phyloP scores from a whole-genome alignment of 2,329 filamentous ascomycete species.

The Calycina herbarum region DNA sequence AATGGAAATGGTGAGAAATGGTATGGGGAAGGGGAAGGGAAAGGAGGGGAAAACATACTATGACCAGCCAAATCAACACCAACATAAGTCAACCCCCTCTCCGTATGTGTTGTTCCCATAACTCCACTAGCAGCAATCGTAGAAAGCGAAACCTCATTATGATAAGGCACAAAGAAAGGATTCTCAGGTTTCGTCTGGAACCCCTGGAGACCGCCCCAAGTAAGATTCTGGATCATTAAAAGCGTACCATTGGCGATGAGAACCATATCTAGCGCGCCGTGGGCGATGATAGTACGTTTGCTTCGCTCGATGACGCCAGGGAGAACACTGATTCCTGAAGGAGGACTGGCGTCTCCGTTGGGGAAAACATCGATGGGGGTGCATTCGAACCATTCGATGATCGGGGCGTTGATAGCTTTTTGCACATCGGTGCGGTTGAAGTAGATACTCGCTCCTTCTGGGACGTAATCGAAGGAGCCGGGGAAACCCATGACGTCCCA shows the following conservation, averaged over 20 bases:
- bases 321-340: conserved; percentile 57
- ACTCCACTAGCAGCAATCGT: conserved; percentile 68
- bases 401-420: conserved; percentile 66
- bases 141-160: conserved; percentile 66
- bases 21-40: neutral
- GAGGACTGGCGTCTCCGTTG: conserved; percentile 53
- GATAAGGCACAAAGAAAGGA: conserved; percentile 46
- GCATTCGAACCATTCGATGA: conserved; percentile 64
- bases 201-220: conserved; percentile 61
- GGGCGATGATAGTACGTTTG: conserved; percentile 70
- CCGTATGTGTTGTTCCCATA: conserved; percentile 69
- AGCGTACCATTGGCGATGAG: conserved; percentile 61
- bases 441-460: conserved; percentile 60
- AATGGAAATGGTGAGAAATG: neutral
- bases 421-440: conserved; percentile 63
- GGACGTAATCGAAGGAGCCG: conserved; percentile 62
- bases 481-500: conserved; percentile 72
- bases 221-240: conserved; percentile 68
- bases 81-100: conserved; percentile 74
- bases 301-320: conserved; percentile 73
- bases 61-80: conserved; percentile 65
- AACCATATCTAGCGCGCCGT: conserved; percentile 56
- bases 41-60: conserved; percentile 38
- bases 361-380: conserved; percentile 47
- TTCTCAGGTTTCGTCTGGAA: conserved; percentile 49